Conservation (phyloP, 148 eudicot species). For the Cornus florida region DNA sequence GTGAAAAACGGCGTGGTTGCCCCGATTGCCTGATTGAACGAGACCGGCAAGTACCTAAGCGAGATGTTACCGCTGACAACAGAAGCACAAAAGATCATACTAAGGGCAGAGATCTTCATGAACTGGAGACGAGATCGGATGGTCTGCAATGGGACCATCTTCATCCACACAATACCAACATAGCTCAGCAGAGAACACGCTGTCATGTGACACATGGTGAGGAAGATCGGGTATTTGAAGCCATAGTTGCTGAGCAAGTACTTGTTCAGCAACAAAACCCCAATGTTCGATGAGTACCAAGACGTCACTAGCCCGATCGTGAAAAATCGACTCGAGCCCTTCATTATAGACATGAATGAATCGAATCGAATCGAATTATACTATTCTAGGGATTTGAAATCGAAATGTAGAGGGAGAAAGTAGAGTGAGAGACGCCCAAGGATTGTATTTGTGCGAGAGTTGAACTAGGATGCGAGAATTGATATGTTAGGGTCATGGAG, state of each 20-base stretch:
- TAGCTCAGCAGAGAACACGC: slow-evolving; percentile 85
- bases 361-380: not conserved
- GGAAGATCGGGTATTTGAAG: slow-evolving; percentile 80
- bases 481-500: no score
- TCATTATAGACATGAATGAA: slow-evolving; percentile 36
- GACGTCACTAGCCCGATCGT: slow-evolving; percentile 72
- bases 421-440: not conserved
- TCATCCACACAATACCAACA: slow-evolving; percentile 86
- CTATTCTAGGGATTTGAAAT: slow-evolving; percentile 12
- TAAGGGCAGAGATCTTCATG: slow-evolving; percentile 67
- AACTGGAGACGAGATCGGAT: slow-evolving; percentile 77
- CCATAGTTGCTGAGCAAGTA: slow-evolving; percentile 79
- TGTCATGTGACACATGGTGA: slow-evolving; percentile 92
- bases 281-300: slow-evolving; percentile 89
- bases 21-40: slow-evolving; percentile 89
- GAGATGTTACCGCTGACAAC: slow-evolving; percentile 83
- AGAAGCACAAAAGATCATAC: slow-evolving; percentile 70
- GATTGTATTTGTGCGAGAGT: not conserved
- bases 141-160: slow-evolving; percentile 85
- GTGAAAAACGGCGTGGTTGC: slow-evolving; percentile 93
- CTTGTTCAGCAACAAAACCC: slow-evolving; percentile 74
- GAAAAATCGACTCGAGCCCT: slow-evolving; percentile 52
- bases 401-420: not conserved
- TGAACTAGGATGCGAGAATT: no score
- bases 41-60: slow-evolving; percentile 70